A percentile compares a stretch with the other conserved stretches of the same genome.
These are phyloP conservation scores for Coemansia sp. DNA, from an alignment of 192 early-diverging fungal genomes.

Conservation along the genomic window DNA sequence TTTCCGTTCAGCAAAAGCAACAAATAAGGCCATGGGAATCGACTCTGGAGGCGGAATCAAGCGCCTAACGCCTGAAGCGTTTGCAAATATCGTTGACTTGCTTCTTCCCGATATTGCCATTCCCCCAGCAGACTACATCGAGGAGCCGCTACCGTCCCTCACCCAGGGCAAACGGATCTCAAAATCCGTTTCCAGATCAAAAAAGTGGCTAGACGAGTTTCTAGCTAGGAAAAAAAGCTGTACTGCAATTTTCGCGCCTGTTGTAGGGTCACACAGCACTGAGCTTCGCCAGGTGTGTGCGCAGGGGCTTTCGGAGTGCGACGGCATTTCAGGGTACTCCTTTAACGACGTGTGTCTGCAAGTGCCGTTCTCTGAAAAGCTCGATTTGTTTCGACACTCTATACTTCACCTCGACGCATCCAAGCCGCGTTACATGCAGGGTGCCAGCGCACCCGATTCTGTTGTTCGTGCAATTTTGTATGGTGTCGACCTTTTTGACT, in stretches of 20 bases:
- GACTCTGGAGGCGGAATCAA: conserved; percentile 40
- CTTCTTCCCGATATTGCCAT: conserved; percentile 43
- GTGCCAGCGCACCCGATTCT: conserved; percentile 44
- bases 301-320: conserved; percentile 14
- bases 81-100: conserved; percentile 26
- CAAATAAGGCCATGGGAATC: conserved; percentile 41
- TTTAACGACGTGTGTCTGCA: conserved; percentile 41
- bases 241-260: conserved; percentile 45
- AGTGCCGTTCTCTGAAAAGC: conserved; percentile 27
- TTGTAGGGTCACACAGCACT: conserved; percentile 43
- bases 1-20: conserved; percentile 21
- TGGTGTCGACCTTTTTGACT: conserved; percentile 76
- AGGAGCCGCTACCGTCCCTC: conserved; percentile 37
- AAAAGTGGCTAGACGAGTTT: conserved; percentile 50
- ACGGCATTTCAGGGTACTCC: conserved; percentile 31
- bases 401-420: conserved; percentile 28
- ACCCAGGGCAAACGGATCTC: conserved; percentile 46
- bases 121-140: conserved; percentile 46
- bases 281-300: conserved; percentile 40
- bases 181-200: conserved; percentile 48
- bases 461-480: conserved; percentile 37
- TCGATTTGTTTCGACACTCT: conserved; percentile 36
- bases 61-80: conserved; percentile 32
- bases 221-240: conserved; percentile 13
- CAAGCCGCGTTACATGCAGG: conserved; percentile 50